Evolutionary conservation across 2,329 filamentous ascomycete species (phyloP).

Genomic region (Xylaria polymorpha): DNA sequence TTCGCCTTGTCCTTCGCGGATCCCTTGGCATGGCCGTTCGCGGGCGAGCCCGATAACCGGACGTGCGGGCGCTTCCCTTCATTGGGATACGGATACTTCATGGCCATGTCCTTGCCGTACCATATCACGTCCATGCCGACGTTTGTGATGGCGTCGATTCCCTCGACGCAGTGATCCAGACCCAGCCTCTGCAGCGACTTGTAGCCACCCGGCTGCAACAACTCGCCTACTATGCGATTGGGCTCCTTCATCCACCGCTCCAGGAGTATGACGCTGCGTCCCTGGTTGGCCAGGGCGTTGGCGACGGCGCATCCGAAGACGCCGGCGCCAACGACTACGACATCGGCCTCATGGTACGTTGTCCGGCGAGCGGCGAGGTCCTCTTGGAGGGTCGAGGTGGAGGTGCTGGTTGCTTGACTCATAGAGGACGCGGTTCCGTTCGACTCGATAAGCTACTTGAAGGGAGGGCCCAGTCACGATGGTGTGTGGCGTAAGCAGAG

Average conservation of each 20-base stretch:
- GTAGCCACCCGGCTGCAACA: conserved; percentile 93
- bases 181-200: conserved; percentile 83
- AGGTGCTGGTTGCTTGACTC: conserved; percentile 32
- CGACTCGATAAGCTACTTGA: conserved; percentile 4
- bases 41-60: conserved; percentile 22
- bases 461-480: neutral
- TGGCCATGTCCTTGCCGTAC: conserved; percentile 75
- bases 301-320: conserved; percentile 90
- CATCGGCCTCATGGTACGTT: conserved; percentile 75
- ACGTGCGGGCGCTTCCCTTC: conserved; percentile 46
- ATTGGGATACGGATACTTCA: conserved; percentile 80
- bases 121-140: conserved; percentile 91
- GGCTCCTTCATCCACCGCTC: conserved; percentile 92
- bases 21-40: conserved; percentile 43
- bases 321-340: conserved; percentile 92
- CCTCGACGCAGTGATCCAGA: conserved; percentile 83
- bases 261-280: conserved; percentile 88
- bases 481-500: conserved; percentile 11
- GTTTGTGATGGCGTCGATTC: conserved; percentile 85
- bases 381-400: conserved; percentile 45
- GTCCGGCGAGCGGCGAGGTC: conserved; percentile 61
- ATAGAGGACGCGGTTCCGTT: conserved; percentile 28
- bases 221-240: conserved; percentile 93
- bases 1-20: conserved; percentile 48
- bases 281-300: conserved; percentile 85